Percentiles rank a stretch among this genome's conserved stretches.
Conservation (phyloP, 805 yeast species). For the Yarrowia sp. region DNA sequence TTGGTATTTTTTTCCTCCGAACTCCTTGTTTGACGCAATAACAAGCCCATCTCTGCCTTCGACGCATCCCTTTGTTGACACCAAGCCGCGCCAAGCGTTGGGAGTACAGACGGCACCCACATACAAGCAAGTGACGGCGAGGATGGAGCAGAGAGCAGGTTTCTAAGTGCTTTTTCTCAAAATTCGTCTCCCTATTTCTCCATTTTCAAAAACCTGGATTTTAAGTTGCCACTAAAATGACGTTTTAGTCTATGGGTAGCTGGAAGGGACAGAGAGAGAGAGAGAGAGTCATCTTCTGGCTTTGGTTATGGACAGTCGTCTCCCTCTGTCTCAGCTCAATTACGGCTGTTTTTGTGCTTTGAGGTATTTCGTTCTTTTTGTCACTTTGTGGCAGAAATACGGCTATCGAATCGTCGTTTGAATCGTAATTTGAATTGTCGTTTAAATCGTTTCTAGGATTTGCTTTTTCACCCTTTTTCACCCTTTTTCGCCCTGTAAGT, state of each 20-base stretch:
- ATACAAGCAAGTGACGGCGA: background rate
- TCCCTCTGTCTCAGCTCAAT: background rate
- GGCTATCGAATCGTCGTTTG: no score
- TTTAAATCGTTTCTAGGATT: no score
- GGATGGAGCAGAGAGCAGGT: background rate
- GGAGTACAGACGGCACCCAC: background rate
- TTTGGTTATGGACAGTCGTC: no score
- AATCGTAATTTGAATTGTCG: no score
- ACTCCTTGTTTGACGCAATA: background rate
- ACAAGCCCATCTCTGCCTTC: background rate
- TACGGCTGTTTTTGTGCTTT: no score
- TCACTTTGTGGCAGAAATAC: background rate
- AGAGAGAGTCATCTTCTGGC: no score
- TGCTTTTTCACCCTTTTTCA: background rate
- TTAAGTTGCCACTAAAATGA: no score
- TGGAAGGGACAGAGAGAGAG: no score
- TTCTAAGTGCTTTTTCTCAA: background rate
- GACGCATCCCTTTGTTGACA: background rate
- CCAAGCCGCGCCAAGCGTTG: conserved; percentile 4
- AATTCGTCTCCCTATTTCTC: background rate
- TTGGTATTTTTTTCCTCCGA: background rate
- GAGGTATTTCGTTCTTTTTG: no score
- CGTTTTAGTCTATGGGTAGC: no score
- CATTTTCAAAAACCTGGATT: no score
- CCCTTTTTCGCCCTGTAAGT: no score